phyloP scores from a whole-genome alignment of 129 eudicot species.

The Deinandra increscens region DNA sequence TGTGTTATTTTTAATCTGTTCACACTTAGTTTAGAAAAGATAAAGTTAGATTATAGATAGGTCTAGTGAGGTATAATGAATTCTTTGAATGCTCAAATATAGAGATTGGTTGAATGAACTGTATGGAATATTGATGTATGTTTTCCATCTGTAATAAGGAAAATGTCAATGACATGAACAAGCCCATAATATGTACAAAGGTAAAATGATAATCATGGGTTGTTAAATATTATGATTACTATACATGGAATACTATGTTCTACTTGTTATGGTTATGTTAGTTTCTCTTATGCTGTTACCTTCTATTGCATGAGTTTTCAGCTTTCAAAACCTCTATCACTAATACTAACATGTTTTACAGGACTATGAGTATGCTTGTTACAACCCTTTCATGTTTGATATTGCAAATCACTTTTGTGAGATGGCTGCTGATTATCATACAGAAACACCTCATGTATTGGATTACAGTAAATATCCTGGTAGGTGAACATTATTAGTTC shows the following conservation, averaged over 20 bases:
- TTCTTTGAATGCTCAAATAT: too few species aligned
- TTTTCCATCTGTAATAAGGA: too few species aligned
- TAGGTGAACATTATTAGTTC: constrained; percentile 25
- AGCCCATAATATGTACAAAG: too few species aligned
- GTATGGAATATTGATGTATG: too few species aligned
- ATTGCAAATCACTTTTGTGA: constrained; percentile 97
- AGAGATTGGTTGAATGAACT: too few species aligned
- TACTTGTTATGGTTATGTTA: background rate
- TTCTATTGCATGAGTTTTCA: background rate
- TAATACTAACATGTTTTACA: constrained; percentile 31
- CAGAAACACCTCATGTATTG: constrained; percentile 88
- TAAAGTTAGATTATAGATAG: too few species aligned
- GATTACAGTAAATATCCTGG: constrained; percentile 90
- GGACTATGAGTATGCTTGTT: constrained; percentile 96
- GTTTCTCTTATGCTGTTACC: background rate
- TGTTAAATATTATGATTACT: too few species aligned
- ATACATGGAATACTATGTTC: background rate
- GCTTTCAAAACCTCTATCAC: background rate
- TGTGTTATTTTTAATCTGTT: background rate
- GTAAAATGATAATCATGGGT: too few species aligned
- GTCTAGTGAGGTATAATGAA: too few species aligned
- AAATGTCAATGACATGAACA: too few species aligned
- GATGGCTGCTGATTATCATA: constrained; percentile 99
- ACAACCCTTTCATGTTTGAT: constrained; percentile 81
- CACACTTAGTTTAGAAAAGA: background rate